A percentile compares a stretch with the other conserved stretches of the same genome.
phyloP scores from a whole-genome alignment of 257 asterid species.

The Petunia axillaris region DNA sequence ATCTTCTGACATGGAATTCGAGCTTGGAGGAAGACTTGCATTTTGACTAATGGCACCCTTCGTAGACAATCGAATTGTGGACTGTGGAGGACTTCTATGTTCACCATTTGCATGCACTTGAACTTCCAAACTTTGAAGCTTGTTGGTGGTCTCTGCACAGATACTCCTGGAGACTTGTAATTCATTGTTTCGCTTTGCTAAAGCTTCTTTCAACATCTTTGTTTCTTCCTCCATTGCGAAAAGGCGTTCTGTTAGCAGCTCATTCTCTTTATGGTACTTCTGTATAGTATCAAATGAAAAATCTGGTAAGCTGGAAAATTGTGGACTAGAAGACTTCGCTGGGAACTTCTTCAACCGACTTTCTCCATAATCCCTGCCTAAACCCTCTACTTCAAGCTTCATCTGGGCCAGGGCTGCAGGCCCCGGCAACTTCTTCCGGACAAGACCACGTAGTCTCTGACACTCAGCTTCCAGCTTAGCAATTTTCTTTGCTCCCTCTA shows the following conservation, averaged over 20 bases:
- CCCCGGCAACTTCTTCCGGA: conserved; percentile 86
- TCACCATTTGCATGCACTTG: conserved; percentile 62
- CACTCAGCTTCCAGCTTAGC: conserved; percentile 93
- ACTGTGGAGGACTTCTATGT: conserved; percentile 47
- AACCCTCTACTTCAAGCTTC: conserved; percentile 88
- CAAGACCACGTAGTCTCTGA: conserved; percentile 92
- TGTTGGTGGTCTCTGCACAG: conserved; percentile 72
- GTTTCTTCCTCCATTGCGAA: conserved; percentile 90
- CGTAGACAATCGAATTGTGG: conserved; percentile 37
- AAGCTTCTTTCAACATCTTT: conserved; percentile 86
- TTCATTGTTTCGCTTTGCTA: conserved; percentile 84
- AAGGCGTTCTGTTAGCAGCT: conserved; percentile 74
- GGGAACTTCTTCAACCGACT: conserved; percentile 74
- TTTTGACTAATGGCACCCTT: conserved; percentile 47
- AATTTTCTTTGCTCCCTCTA: conserved; percentile 88
- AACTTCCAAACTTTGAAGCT: conserved; percentile 73
- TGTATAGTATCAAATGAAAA: conserved; percentile 63
- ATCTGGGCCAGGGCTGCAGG: conserved; percentile 96
- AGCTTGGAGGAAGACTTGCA: conserved; percentile 61
- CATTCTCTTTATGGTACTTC: conserved; percentile 65
- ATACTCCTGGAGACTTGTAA: conserved; percentile 72
- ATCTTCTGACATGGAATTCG: conserved; percentile 72
- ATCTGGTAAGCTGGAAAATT: conserved; percentile 58
- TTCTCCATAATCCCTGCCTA: conserved; percentile 80
- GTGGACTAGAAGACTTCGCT: conserved; percentile 64